A percentile compares a stretch with the other conserved stretches of the same genome.
Evolutionary conservation across 139 green algal species (phyloP).

Genomic region (Volvox reticuliferus): DNA sequence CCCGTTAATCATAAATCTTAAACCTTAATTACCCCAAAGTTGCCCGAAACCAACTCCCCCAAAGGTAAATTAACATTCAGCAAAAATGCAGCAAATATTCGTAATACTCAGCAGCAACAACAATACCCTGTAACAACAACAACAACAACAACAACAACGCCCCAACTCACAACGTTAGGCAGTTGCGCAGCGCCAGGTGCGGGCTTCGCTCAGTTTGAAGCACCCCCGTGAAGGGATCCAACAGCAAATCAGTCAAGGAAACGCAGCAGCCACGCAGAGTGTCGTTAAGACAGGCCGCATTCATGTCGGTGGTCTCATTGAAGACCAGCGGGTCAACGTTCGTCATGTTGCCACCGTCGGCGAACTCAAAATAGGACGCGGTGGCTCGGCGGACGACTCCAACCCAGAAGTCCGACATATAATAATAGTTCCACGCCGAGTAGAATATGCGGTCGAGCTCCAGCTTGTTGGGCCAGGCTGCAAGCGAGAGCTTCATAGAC

Average conservation of each 20-base stretch:
- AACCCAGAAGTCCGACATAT: conserved; percentile 32
- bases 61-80: background rate
- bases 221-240: background rate
- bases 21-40: too few relatives aligned
- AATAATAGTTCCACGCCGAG: background rate
- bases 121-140: background rate
- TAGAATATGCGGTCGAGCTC: conserved; percentile 39
- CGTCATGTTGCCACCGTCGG: conserved; percentile 10
- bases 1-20: too few relatives aligned
- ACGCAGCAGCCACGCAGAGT: conserved; percentile 23
- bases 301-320: background rate
- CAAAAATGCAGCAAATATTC: background rate
- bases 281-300: background rate
- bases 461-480: conserved; percentile 22
- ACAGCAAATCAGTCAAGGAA: background rate
- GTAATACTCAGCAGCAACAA: background rate
- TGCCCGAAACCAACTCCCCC: too few relatives aligned
- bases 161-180: conserved; percentile 8
- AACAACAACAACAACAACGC: too few relatives aligned
- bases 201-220: background rate
- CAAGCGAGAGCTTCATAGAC: background rate
- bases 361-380: background rate
- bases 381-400: conserved; percentile 13
- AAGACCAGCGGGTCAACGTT: background rate
- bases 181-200: background rate